Percentiles rank a stretch among this genome's conserved stretches.
Evolutionary conservation across 2,329 filamentous ascomycete genomes (phyloP).

Genomic region (Plectosphaerella sp.): DNA sequence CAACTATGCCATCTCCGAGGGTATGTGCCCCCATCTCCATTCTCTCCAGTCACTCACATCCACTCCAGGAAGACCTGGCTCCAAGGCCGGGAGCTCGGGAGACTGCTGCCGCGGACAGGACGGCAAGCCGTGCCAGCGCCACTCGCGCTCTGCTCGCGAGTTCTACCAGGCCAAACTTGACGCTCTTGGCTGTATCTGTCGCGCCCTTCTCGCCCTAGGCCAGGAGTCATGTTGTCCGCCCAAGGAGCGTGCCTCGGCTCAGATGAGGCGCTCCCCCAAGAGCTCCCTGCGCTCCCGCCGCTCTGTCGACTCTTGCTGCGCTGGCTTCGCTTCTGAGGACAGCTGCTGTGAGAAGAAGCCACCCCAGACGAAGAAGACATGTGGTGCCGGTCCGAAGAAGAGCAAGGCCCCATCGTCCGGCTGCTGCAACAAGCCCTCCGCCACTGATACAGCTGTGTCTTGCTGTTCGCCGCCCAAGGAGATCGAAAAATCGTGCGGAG

Average conservation of each 20-base stretch:
- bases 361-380: not conserved
- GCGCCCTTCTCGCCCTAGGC: constrained; percentile 44
- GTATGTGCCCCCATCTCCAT: not conserved
- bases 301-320: constrained; percentile 21
- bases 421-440: not conserved
- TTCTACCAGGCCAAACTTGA: constrained; percentile 38
- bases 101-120: constrained; percentile 7
- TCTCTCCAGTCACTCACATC: not conserved
- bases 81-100: not conserved
- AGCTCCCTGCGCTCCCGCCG: constrained; percentile 11
- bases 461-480: not conserved
- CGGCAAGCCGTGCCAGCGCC: constrained; percentile 30
- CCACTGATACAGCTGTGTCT: too few relatives aligned
- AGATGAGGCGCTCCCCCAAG: constrained; percentile 18
- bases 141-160: constrained; percentile 26
- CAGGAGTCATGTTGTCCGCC: constrained; percentile 45
- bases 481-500: too few relatives aligned
- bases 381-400: not conserved
- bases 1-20: constrained; percentile 7
- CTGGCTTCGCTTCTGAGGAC: not conserved
- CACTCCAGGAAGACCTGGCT: not conserved
- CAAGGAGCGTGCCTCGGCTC: constrained; percentile 17
- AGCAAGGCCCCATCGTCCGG: not conserved
- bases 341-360: constrained; percentile 5
- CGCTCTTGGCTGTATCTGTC: constrained; percentile 49